phyloP scores from a whole-genome alignment of 2,329 filamentous ascomycete genomes.

The Microcyclospora tardicrescens region DNA sequence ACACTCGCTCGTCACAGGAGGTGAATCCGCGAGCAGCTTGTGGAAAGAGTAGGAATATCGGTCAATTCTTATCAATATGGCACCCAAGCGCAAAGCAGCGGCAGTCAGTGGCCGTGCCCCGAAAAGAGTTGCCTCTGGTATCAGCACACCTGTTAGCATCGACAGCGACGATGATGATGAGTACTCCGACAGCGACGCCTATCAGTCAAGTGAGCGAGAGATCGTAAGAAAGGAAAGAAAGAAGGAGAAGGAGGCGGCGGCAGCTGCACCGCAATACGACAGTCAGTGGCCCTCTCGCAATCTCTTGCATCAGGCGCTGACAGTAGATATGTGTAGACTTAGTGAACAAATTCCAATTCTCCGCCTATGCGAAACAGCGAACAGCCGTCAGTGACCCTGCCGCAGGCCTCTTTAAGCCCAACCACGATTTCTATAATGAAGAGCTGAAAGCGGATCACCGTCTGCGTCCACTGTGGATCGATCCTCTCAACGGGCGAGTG shows the following conservation, averaged over 20 bases:
- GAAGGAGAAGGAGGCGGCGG: background rate
- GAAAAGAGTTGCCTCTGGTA: conserved; percentile 28
- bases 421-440: conserved; percentile 70
- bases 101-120: conserved; percentile 21
- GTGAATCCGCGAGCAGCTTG: too few species aligned
- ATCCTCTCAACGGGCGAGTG: conserved; percentile 72
- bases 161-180: conserved; percentile 48
- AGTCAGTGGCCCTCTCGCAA: conserved; percentile 21
- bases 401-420: conserved; percentile 41
- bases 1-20: too few species aligned
- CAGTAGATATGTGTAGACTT: conserved; percentile 22
- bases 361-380: conserved; percentile 34
- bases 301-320: conserved; percentile 10
- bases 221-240: too few species aligned
- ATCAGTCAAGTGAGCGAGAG: conserved; percentile 11
- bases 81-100: conserved; percentile 28
- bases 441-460: conserved; percentile 77
- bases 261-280: conserved; percentile 23
- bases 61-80: conserved; percentile 8
- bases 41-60: too few species aligned
- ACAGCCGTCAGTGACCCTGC: conserved; percentile 37
- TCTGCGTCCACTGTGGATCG: conserved; percentile 87
- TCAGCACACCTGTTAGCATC: conserved; percentile 32
- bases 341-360: conserved; percentile 42
- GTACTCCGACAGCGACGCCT: conserved; percentile 34